These are phyloP conservation scores for Kalmanozyma brasiliensis DNA, from an alignment of 1,284 basidiomycete genomes.

Conservation along the genomic window DNA sequence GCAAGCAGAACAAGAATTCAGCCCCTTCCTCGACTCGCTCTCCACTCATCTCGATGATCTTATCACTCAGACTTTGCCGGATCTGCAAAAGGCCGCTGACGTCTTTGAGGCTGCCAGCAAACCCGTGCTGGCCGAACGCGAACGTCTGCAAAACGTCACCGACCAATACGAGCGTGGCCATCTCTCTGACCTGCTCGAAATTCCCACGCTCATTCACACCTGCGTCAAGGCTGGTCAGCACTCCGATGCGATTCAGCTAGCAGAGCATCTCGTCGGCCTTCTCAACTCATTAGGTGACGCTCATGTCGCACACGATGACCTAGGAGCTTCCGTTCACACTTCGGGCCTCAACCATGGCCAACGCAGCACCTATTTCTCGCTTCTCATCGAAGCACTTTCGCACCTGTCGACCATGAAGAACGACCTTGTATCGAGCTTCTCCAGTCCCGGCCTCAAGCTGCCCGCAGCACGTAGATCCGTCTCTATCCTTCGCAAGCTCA, in stretches of 20 bases:
- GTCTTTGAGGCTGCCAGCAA: conserved; percentile 20
- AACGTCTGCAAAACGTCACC: conserved; percentile 27
- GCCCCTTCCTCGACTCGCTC: conserved; percentile 27
- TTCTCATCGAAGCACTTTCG: conserved; percentile 77
- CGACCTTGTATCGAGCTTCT: conserved; percentile 80
- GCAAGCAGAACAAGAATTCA: conserved; percentile 42
- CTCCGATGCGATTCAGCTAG: conserved; percentile 85
- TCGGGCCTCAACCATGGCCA: conserved; percentile 2
- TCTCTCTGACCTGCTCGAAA: conserved; percentile 86
- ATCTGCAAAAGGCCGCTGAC: conserved; percentile 26
- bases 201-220: conserved; percentile 87
- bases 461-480: conserved; percentile 88
- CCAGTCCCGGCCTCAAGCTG: conserved; percentile 82
- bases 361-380: conserved; percentile 71
- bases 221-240: conserved; percentile 91
- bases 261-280: conserved; percentile 75
- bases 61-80: conserved; percentile 22
- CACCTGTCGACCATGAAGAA: conserved; percentile 74
- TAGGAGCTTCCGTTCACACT: background rate
- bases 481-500: conserved; percentile 83
- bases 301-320: too few species aligned
- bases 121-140: conserved; percentile 23
- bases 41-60: conserved; percentile 22
- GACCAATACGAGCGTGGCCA: conserved; percentile 77
- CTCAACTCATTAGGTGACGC: conserved; percentile 30